These are phyloP conservation scores for Podaxis rugospora DNA, from an alignment of 768 basidiomycete species.

Conservation along the genomic window DNA sequence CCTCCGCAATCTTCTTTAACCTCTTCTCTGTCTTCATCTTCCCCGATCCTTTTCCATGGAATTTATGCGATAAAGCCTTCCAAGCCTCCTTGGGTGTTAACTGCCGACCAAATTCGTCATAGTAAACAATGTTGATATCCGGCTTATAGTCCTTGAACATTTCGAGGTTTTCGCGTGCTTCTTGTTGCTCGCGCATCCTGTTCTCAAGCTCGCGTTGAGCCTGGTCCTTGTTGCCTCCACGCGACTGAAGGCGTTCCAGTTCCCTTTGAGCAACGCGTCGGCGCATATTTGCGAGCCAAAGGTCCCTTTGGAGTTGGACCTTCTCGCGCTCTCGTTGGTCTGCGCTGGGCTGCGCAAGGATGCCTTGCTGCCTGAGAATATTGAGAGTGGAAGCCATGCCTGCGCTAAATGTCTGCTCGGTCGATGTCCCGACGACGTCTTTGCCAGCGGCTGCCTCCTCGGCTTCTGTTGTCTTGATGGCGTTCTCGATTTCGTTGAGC, in stretches of 20 bases:
- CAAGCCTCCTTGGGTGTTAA: conserved; percentile 95
- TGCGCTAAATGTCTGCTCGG: conserved; percentile 74
- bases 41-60: conserved; percentile 97
- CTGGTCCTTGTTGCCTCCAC: conserved; percentile 87
- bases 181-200: conserved; percentile 84
- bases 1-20: conserved; percentile 95
- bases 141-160: conserved; percentile 94
- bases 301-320: conserved; percentile 77
- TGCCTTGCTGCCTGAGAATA: conserved; percentile 89
- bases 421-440: conserved; percentile 53
- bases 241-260: conserved; percentile 66
- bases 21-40: conserved; percentile 97
- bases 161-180: conserved; percentile 77
- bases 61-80: conserved; percentile 96
- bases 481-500: conserved; percentile 73
- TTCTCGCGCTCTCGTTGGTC: conserved; percentile 76
- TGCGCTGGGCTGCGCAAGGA: conserved; percentile 58
- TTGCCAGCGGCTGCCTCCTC: conserved; percentile 32
- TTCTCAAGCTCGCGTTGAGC: conserved; percentile 95
- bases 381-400: conserved; percentile 89
- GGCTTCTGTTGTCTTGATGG: conserved; percentile 57
- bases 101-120: conserved; percentile 90
- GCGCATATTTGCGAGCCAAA: conserved; percentile 88
- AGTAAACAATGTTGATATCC: conserved; percentile 92
- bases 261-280: conserved; percentile 74